These are phyloP conservation scores for Sarocladium oryzae DNA, from an alignment of 2,329 filamentous ascomycete species.

Conservation along the genomic window DNA sequence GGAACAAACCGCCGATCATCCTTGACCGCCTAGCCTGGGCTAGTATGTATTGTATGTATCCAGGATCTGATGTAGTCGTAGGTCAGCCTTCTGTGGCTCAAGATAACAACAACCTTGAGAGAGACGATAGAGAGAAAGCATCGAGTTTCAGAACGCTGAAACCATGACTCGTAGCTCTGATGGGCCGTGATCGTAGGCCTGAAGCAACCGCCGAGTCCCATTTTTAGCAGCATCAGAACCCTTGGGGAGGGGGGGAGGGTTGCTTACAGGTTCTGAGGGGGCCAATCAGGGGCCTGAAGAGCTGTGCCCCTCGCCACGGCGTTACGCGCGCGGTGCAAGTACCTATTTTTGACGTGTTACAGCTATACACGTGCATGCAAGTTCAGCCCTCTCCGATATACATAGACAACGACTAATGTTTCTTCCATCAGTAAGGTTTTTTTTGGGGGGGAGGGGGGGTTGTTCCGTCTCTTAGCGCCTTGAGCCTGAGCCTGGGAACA, in stretches of 20 bases:
- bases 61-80: too few species aligned
- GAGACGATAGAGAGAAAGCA: not conserved
- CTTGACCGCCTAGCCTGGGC: too few species aligned
- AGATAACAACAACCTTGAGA: too few species aligned
- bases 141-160: constrained; percentile 6
- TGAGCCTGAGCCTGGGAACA: not conserved
- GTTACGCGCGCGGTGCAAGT: constrained; percentile 15
- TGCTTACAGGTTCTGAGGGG: too few species aligned
- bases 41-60: too few species aligned
- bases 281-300: constrained; percentile 28
- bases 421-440: too few species aligned
- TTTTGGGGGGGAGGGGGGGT: too few species aligned
- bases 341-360: not conserved
- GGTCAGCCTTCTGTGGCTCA: too few species aligned
- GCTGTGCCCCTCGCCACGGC: constrained; percentile 14
- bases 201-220: constrained; percentile 7
- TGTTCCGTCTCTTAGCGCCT: not conserved
- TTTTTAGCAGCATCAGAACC: constrained; percentile 5
- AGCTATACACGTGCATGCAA: too few species aligned
- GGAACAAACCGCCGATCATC: constrained; percentile 2
- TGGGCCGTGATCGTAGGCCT: constrained; percentile 22
- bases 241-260: too few species aligned
- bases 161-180: not conserved
- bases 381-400: too few species aligned
- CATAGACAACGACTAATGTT: too few species aligned